Base-by-base conservation (phyloP, 2,329 filamentous ascomycete genomes). In the Colletotrichum tropicale region DNA sequence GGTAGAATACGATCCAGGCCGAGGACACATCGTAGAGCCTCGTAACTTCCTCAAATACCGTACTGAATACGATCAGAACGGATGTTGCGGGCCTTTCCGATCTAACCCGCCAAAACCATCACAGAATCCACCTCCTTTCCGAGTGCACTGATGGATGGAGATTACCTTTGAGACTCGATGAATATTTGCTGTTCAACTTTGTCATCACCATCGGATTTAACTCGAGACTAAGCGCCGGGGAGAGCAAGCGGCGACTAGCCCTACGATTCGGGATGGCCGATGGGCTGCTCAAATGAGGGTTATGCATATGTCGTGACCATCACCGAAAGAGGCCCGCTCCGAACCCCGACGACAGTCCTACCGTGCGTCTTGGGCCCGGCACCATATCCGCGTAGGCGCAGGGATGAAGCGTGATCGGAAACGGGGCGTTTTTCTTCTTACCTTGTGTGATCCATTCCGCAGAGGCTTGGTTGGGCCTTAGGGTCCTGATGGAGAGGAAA, bases 251-350 rank as follows among this genome's bases (percentile, higher is more conserved):
- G 30, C 26, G 38, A 32, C 21, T 70, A 43, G 58, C 36, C 64
- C 70, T 65, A 60, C 15, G 18, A 28, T 26, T 52, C 69, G 70
- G 73, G 55, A 21, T 67, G 64, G 70, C 73, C 64, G 70, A 73
- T 21, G n/a, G 18, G 28, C 28, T 21, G 21, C 32, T 65, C 21
- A 68, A 68, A 73, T 73, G 73, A 73, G 70, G n/a, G 24, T 68
- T 48, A 75, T 75, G 70, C 70, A 67, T 34, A 66, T 58, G 64
- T 52, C 36, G 21, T 32, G 52, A 48, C 34, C 38, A 43, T 56
- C 56, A 21, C 70, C 70, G 58, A 75, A 58, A 34, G 38, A 64
- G 70, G 30, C 43, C 73, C 73, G 64, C 56, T 69, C 73, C 73
- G 73, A 61, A 61, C n/a, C 43, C 66, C 68, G 70, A 75, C 56